Percentiles rank a stretch among this genome's conserved stretches.
Conservation (phyloP, 371 early-diverging fungal genomes). For the Capillidium rhysosporum region DNA sequence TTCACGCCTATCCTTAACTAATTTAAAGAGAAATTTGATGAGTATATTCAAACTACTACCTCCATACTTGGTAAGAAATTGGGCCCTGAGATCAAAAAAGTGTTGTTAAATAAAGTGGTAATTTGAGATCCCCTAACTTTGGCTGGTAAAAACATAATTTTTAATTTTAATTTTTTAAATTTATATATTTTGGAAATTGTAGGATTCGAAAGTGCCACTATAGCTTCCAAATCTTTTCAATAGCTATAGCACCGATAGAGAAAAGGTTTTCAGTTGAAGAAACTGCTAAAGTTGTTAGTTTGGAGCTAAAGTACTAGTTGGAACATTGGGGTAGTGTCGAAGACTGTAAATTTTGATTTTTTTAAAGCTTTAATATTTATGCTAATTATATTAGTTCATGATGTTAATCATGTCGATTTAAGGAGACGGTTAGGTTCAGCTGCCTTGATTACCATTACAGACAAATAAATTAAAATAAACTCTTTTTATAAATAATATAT, state of each 20-base stretch:
- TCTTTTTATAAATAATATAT: no score
- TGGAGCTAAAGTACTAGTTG: slow-evolving; percentile 74
- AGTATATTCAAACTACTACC: slow-evolving; percentile 49
- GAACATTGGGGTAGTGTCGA: slow-evolving; percentile 86
- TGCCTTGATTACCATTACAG: not conserved
- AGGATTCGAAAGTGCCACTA: slow-evolving; percentile 75
- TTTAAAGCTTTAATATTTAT: not conserved
- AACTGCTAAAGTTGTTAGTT: slow-evolving; percentile 58
- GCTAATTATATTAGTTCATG: slow-evolving; percentile 8
- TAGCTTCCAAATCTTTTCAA: slow-evolving; percentile 79
- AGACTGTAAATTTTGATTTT: slow-evolving; percentile 20
- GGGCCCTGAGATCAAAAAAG: slow-evolving; percentile 27
- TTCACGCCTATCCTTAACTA: slow-evolving; percentile 73
- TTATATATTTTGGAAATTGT: not conserved
- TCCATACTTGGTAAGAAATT: slow-evolving; percentile 50
- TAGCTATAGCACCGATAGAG: slow-evolving; percentile 66
- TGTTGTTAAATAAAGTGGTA: slow-evolving; percentile 27
- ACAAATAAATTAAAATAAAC: slow-evolving; percentile 1
- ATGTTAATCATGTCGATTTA: slow-evolving; percentile 8
- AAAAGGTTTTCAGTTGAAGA: slow-evolving; percentile 48
- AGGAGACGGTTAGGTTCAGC: slow-evolving; percentile 10
- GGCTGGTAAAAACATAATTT: no score
- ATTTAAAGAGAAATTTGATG: slow-evolving; percentile 35
- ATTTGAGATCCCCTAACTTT: slow-evolving; percentile 39
- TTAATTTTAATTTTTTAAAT: no score